phyloP scores from a whole-genome alignment of 257 asterid species.

The Prunella vulgaris region DNA sequence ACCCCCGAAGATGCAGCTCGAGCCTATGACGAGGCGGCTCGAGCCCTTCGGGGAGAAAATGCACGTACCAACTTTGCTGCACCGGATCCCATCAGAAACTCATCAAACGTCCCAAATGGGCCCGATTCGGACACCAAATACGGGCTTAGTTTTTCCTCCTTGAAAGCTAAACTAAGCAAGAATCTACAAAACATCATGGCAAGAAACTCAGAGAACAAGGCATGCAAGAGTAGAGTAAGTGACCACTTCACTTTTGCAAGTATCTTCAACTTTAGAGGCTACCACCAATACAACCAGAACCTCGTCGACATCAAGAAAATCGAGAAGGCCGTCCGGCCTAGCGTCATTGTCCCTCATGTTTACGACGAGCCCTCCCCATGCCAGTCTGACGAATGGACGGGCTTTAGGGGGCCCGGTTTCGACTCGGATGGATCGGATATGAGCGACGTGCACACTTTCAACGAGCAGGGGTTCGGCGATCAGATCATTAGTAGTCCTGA shows the following conservation, averaged over 20 bases:
- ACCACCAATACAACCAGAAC: constrained; percentile 36
- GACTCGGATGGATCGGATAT: constrained; percentile 64
- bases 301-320: constrained; percentile 46
- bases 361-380: constrained; percentile 39
- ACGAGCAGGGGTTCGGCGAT: constrained; percentile 37
- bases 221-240: constrained; percentile 63
- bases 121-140: constrained; percentile 31
- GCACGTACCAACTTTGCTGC: constrained; percentile 72
- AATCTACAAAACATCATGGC: constrained; percentile 75
- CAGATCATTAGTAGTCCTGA: constrained; percentile 71
- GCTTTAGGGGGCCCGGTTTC: constrained; percentile 32
- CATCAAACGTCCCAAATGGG: constrained; percentile 4
- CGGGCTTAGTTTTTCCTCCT: constrained; percentile 68
- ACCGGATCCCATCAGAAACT: constrained; percentile 1
- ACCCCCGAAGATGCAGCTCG: constrained; percentile 89
- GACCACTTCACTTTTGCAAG: constrained; percentile 90
- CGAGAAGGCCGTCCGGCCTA: constrained; percentile 74
- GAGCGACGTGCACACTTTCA: constrained; percentile 28
- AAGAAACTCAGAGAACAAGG: constrained; percentile 55
- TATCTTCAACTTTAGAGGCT: constrained; percentile 60
- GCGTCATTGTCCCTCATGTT: constrained; percentile 62
- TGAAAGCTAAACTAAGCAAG: constrained; percentile 77
- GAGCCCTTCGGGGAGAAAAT: constrained; percentile 80
- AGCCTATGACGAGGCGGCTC: constrained; percentile 85
- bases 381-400: constrained; percentile 55